Percentiles rank a stretch among this genome's conserved stretches.
These are phyloP conservation scores for Chaetomiaceae sp. DNA, from an alignment of 2,329 filamentous ascomycete genomes.

Conservation along the genomic window DNA sequence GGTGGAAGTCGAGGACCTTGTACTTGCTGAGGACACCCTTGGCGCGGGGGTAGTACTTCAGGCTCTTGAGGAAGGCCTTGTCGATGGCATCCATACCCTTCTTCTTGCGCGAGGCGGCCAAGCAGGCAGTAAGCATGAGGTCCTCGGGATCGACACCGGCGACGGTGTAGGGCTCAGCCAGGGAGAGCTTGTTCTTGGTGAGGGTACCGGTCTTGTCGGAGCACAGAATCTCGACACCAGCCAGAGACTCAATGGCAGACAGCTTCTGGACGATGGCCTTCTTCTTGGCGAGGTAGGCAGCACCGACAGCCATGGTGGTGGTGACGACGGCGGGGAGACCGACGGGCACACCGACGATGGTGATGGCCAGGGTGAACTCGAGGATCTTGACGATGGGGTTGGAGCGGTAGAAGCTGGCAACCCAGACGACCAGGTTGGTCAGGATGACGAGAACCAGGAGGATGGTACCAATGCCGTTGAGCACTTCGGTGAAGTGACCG, in stretches of 20 bases:
- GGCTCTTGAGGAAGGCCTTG: constrained; percentile 86
- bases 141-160: constrained; percentile 78
- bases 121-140: constrained; percentile 85
- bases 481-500: constrained; percentile 87
- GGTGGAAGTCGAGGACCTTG: constrained; percentile 77
- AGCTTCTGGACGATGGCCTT: constrained; percentile 92
- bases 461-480: constrained; percentile 80
- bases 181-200: constrained; percentile 90
- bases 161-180: constrained; percentile 79
- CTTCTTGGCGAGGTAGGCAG: constrained; percentile 86
- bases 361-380: constrained; percentile 80
- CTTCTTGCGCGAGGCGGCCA: constrained; percentile 89
- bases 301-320: constrained; percentile 91
- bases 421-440: constrained; percentile 78
- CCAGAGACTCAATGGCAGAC: constrained; percentile 84
- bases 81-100: constrained; percentile 94
- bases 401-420: constrained; percentile 82
- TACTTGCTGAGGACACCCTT: constrained; percentile 78
- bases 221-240: constrained; percentile 89
- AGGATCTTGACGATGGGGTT: constrained; percentile 75
- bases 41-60: constrained; percentile 76
- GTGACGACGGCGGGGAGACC: constrained; percentile 91
- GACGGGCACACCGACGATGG: constrained; percentile 87
- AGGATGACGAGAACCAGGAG: constrained; percentile 75
- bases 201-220: constrained; percentile 92